Conservation (phyloP, 371 early-diverging fungal genomes). For the Circinella umbellata region DNA sequence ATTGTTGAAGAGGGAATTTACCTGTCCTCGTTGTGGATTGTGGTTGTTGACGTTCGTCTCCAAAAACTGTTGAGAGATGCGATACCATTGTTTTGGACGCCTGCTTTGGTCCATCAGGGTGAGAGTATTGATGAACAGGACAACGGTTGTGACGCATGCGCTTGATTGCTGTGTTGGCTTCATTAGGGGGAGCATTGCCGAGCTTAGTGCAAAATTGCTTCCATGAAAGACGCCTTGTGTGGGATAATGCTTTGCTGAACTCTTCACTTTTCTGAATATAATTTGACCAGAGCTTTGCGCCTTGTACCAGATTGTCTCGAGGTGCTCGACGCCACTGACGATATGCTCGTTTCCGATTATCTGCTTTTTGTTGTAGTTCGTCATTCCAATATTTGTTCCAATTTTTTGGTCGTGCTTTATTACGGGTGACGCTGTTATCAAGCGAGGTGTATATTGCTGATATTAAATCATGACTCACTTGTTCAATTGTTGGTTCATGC, state of each 20-base stretch:
- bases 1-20: too few relatives aligned
- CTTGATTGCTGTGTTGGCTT: slow-evolving; percentile 11
- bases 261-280: neutral
- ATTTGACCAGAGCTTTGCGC: neutral
- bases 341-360: neutral
- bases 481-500: neutral
- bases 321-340: slow-evolving; percentile 1
- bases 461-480: neutral
- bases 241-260: neutral
- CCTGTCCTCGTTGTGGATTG: neutral
- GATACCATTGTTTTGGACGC: slow-evolving; percentile 15
- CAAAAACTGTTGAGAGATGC: slow-evolving; percentile 13
- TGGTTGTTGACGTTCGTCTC: neutral
- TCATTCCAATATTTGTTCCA: slow-evolving; percentile 20
- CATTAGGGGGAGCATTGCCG: slow-evolving; percentile 1
- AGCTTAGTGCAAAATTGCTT: slow-evolving; percentile 19
- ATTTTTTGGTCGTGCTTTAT: neutral
- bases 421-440: slow-evolving; percentile 12
- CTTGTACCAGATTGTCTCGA: slow-evolving; percentile 9
- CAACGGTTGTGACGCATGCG: neutral
- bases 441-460: slow-evolving; percentile 8
- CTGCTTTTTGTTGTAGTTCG: slow-evolving; percentile 7
- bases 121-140: neutral
- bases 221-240: neutral
- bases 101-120: slow-evolving; percentile 19